These are phyloP conservation scores for Capronia americana DNA, from an alignment of 2,329 filamentous ascomycete genomes.

Conservation along the genomic window DNA sequence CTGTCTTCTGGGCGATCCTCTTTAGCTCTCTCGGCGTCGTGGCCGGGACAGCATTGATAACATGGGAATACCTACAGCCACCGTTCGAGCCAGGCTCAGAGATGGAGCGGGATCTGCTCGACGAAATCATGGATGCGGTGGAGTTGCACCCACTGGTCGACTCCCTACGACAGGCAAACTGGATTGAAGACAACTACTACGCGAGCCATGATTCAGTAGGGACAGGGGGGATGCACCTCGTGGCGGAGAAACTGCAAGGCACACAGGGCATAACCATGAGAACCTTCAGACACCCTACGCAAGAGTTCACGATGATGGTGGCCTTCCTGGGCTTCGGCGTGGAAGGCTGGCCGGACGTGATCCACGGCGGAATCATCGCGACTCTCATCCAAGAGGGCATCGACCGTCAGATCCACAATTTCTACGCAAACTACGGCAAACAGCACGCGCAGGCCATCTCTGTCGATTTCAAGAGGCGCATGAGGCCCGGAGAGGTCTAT, in stretches of 20 bases:
- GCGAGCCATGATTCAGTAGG: neutral
- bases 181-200: conserved; percentile 46
- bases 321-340: conserved; percentile 68
- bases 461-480: conserved; percentile 68
- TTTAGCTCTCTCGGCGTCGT: conserved; percentile 31
- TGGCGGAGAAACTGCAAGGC: conserved; percentile 50
- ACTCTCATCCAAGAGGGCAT: conserved; percentile 73
- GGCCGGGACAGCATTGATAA: conserved; percentile 37
- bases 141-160: conserved; percentile 49
- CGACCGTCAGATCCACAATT: conserved; percentile 47
- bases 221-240: conserved; percentile 41
- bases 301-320: conserved; percentile 67
- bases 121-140: conserved; percentile 43
- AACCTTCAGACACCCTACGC: conserved; percentile 69
- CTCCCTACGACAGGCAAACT: conserved; percentile 48
- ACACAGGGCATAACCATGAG: conserved; percentile 49
- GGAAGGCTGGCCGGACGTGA: conserved; percentile 71
- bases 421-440: conserved; percentile 44
- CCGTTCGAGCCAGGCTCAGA: conserved; percentile 44
- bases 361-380: conserved; percentile 72
- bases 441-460: conserved; percentile 61
- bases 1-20: conserved; percentile 30
- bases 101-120: conserved; percentile 44
- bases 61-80: conserved; percentile 40
- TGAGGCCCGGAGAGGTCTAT: conserved; percentile 67